Conservation (phyloP, 2,329 filamentous ascomycete species). For the Aspergillus flavus region DNA sequence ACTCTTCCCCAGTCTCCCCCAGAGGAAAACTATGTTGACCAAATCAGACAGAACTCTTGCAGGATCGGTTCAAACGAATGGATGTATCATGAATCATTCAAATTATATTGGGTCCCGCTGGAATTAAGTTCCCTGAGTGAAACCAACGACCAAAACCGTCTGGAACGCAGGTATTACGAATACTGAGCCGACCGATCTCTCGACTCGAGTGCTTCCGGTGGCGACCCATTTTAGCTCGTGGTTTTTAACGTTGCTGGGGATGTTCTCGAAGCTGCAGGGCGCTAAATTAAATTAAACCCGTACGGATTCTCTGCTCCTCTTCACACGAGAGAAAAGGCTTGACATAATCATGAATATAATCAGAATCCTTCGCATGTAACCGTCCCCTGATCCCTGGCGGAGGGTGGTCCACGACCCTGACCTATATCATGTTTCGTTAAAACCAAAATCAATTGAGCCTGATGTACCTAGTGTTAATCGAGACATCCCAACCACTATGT, state of each 20-base stretch:
- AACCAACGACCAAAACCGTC: background rate
- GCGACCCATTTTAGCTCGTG: conserved; percentile 5
- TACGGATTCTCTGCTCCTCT: background rate
- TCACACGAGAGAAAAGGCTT: background rate
- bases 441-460: background rate
- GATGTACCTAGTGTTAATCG: background rate
- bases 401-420: background rate
- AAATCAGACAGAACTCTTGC: background rate
- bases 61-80: background rate
- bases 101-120: conserved; percentile 1
- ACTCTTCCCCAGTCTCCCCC: background rate
- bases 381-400: background rate
- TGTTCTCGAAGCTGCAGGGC: conserved; percentile 10
- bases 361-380: background rate
- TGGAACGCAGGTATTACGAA: conserved; percentile 5
- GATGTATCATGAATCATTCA: background rate
- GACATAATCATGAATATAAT: background rate
- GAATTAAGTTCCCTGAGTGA: background rate
- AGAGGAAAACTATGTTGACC: background rate
- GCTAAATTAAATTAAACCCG: background rate
- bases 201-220: background rate
- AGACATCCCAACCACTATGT: background rate
- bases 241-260: conserved; percentile 11
- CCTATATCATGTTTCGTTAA: background rate
- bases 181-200: background rate